phyloP scores from a whole-genome alignment of 805 yeast species.

The Ogataea siamensis region DNA sequence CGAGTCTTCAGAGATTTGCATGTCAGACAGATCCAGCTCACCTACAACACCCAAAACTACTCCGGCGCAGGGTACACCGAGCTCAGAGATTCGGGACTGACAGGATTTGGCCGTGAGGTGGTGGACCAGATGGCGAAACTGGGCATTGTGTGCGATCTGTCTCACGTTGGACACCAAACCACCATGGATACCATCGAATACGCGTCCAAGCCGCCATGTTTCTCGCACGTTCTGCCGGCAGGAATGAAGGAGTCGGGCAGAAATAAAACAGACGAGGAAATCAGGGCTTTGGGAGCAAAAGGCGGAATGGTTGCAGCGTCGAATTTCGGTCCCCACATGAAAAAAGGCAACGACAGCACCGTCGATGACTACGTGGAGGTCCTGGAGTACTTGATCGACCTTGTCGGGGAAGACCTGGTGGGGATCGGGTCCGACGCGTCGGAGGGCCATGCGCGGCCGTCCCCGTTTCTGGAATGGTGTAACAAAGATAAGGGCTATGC shows the following conservation, averaged over 20 bases:
- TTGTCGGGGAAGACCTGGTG: conserved; percentile 48
- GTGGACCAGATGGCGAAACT: conserved; percentile 46
- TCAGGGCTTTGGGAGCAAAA: conserved; percentile 20
- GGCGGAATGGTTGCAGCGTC: conserved; percentile 25
- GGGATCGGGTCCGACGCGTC: conserved; percentile 48
- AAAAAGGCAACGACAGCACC: conserved; percentile 30
- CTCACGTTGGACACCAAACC: conserved; percentile 47
- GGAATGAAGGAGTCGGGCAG: conserved; percentile 20
- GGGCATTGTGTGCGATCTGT: conserved; percentile 49
- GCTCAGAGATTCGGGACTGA: conserved; percentile 35
- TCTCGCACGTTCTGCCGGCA: conserved; percentile 21
- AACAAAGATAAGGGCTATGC: conserved; percentile 22
- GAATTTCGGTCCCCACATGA: conserved; percentile 24
- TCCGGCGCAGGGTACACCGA: conserved; percentile 25
- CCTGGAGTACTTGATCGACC: conserved; percentile 38
- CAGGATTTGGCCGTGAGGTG: conserved; percentile 40
- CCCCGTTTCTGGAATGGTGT: conserved; percentile 23
- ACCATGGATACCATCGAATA: conserved; percentile 39
- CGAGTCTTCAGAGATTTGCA: conserved; percentile 21
- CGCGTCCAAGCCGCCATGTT: conserved; percentile 33
- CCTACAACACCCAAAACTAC: conserved; percentile 23
- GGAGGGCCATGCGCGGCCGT: conserved; percentile 26
- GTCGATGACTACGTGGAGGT: conserved; percentile 47
- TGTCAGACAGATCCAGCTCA: conserved; percentile 21
- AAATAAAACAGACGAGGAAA: conserved; percentile 23